phyloP scores from a whole-genome alignment of 495 filamentous ascomycete genomes.

The Aspergillus haitiensis region DNA sequence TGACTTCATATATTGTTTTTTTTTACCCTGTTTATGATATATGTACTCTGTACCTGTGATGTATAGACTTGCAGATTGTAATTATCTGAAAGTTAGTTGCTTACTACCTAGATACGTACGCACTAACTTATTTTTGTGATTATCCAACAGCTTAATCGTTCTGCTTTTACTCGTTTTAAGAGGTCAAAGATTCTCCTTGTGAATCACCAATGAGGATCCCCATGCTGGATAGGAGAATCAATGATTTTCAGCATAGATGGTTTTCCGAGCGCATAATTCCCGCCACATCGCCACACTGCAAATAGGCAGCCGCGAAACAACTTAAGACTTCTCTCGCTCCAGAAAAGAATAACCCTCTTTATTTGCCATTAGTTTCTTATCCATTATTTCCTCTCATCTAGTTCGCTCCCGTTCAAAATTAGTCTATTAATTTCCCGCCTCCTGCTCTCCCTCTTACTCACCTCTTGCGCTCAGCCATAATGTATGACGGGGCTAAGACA shows the following conservation, averaged over 20 bases:
- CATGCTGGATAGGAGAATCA: not conserved
- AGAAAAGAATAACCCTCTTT: not conserved
- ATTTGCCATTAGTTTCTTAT: no score
- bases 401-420: not conserved
- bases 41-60: not conserved
- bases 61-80: not conserved
- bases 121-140: slow-evolving; percentile 5
- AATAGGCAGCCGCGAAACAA: slow-evolving; percentile 16
- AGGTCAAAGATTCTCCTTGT: not conserved
- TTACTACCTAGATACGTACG: not conserved
- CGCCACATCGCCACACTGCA: slow-evolving; percentile 20
- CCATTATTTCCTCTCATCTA: not conserved
- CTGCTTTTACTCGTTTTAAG: not conserved
- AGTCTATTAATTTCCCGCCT: not conserved
- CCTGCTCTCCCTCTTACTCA: not conserved
- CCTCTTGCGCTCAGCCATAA: not conserved
- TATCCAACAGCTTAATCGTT: not conserved
- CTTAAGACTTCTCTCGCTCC: not conserved
- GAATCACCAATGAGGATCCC: not conserved
- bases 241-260: slow-evolving; percentile 8
- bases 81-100: no score
- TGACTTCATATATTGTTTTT: not conserved
- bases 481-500: slow-evolving; percentile 5
- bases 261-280: slow-evolving; percentile 1
- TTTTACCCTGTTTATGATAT: no score